phyloP scores from a whole-genome alignment of 2,329 filamentous ascomycete genomes.

The Botrytis paeoniae region DNA sequence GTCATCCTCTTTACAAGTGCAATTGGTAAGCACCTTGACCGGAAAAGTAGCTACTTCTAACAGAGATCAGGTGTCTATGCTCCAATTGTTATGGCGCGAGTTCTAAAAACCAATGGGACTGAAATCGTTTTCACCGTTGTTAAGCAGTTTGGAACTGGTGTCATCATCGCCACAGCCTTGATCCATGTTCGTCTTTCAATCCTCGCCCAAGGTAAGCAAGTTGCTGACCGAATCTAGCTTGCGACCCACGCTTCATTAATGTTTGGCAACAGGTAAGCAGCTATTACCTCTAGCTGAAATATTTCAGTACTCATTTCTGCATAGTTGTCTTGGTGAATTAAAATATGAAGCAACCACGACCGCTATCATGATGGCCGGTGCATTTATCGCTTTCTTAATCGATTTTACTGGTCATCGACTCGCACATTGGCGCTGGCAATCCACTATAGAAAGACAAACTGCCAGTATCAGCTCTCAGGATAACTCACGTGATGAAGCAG shows the following conservation, averaged over 20 bases:
- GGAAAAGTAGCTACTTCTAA: not conserved
- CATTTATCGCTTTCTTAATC: slow-evolving; percentile 69
- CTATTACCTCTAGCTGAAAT: not conserved
- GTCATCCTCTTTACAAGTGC: slow-evolving; percentile 1
- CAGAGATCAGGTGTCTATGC: not conserved
- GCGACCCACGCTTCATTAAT: slow-evolving; percentile 71
- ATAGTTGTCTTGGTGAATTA: slow-evolving; percentile 59
- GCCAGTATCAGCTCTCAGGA: not conserved
- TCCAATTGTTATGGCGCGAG: not conserved
- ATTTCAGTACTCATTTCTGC: not conserved
- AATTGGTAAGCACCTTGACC: not conserved
- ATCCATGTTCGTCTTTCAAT: slow-evolving; percentile 52
- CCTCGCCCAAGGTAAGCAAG: not conserved
- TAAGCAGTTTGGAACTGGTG: slow-evolving; percentile 72
- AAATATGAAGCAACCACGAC: slow-evolving; percentile 67
- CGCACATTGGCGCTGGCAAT: slow-evolving; percentile 51
- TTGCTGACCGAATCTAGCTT: slow-evolving; percentile 47
- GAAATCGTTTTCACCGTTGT: slow-evolving; percentile 37
- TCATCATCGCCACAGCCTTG: slow-evolving; percentile 70
- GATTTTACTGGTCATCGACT: slow-evolving; percentile 65
- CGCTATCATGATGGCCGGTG: slow-evolving; percentile 69
- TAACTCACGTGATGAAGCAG: not conserved
- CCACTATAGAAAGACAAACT: not conserved
- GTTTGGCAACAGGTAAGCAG: slow-evolving; percentile 46
- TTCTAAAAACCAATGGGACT: not conserved